Percentiles rank a stretch among this genome's conserved stretches.
These are phyloP conservation scores for Kwoniella mangroviensis DNA, from an alignment of 768 basidiomycete species.

Conservation along the genomic window DNA sequence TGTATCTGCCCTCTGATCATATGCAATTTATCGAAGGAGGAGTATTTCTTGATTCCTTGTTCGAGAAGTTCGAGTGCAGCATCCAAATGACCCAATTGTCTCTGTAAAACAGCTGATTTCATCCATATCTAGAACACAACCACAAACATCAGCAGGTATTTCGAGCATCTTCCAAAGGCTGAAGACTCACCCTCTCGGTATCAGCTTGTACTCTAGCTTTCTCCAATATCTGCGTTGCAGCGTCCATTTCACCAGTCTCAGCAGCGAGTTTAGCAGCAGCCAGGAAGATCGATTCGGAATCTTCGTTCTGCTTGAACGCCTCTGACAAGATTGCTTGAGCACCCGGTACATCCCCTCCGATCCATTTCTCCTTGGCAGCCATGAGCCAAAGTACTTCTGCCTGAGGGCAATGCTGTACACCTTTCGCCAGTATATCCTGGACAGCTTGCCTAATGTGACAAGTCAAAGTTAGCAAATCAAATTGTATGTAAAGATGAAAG, in stretches of 20 bases:
- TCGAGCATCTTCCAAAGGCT: no score
- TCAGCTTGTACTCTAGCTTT: constrained; percentile 89
- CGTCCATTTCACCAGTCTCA: constrained; percentile 87
- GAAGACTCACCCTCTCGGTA: constrained; percentile 75
- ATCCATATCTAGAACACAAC: constrained; percentile 83
- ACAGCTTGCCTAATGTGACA: constrained; percentile 68
- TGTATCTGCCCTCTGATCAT: constrained; percentile 97
- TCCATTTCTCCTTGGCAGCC: constrained; percentile 97
- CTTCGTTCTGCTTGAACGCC: constrained; percentile 92
- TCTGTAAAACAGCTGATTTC: constrained; percentile 95
- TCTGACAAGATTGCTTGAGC: constrained; percentile 85
- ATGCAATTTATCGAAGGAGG: constrained; percentile 88
- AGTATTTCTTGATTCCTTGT: constrained; percentile 79
- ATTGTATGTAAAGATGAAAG: not conserved
- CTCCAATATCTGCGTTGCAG: constrained; percentile 81
- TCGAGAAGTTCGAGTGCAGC: constrained; percentile 73
- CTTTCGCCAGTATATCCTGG: constrained; percentile 77
- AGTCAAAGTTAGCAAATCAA: constrained; percentile 1
- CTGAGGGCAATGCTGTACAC: constrained; percentile 88
- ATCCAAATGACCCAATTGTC: constrained; percentile 77
- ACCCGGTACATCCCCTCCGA: constrained; percentile 83
- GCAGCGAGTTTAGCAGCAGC: constrained; percentile 97
- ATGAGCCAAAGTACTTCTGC: constrained; percentile 97
- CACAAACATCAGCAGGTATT: not conserved
- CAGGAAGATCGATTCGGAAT: constrained; percentile 96